Base-by-base conservation (phyloP, 371 early-diverging fungal species). In the Syncephalastrum monosporum region DNA sequence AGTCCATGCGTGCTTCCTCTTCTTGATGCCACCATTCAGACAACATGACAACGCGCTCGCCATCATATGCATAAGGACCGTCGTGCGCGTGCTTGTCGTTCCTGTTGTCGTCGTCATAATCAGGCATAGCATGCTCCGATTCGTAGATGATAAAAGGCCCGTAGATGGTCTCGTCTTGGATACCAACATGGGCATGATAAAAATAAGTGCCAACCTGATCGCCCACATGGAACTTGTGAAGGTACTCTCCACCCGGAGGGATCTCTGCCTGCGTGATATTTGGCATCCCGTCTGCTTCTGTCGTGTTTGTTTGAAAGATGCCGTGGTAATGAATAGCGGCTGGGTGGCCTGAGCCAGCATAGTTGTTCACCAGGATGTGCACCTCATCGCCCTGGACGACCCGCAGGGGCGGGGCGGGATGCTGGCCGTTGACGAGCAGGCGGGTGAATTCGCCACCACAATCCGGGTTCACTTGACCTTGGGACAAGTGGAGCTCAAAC, bases 61-160 rank as follows among this genome's bases (percentile, higher is more conserved):
- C 74, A 21, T 82, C 66, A 47, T 82, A 81, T 1, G 23, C 44
- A 25, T 70, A 70, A 13, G 71, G 71, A 17, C 74, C 73, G 13
- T 71, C 77, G 4, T 45, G 10, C 3, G 72, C 43, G 21, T n/a
- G 23, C 38, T n/a, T 27, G 33, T 13, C 42, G 24, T 33, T 13
- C 21, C 19, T 42, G 16, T 23, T 38, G 5, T 46, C 15, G 2
- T 10, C 38, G 15, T 46, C 7, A 10, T 46, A 3, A 24, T 50
- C 47, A 4, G 71, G 70, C 51, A 65, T 59, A 19, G 71, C 65
- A 7, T 67, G 54, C 10, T 66, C 59, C 8, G 63, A 57, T 48
- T 77, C 78, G 23, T 77, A 70, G 3, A 81, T 67, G 59, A 81
- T 74, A 16, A 81, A 64, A 1, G 77, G 62, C 16, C 79, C 82